Conservation (phyloP, 2,329 filamentous ascomycete species). For the Rhynchosporium agropyri region DNA sequence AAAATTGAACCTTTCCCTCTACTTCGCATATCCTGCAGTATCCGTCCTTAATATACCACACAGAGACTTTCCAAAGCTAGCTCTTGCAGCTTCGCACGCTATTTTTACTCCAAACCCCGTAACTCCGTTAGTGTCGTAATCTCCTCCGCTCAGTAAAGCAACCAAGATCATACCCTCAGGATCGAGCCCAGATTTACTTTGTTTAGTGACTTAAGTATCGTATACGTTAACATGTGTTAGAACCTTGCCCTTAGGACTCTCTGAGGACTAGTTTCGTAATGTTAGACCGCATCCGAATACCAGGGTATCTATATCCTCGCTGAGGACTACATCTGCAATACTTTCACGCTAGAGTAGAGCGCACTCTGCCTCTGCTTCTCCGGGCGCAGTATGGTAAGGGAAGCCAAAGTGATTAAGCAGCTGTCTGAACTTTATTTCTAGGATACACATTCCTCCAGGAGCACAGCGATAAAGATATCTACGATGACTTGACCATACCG, state of each 20-base stretch:
- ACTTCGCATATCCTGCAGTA: slow-evolving; percentile 60
- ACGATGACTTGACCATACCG: background rate
- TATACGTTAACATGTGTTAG: slow-evolving; percentile 89
- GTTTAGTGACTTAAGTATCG: slow-evolving; percentile 60
- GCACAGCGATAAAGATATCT: slow-evolving; percentile 38
- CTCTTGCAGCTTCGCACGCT: slow-evolving; percentile 85
- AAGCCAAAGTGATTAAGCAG: slow-evolving; percentile 86
- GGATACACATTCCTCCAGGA: slow-evolving; percentile 63
- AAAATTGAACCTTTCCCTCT: slow-evolving; percentile 71
- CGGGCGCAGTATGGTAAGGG: slow-evolving; percentile 80
- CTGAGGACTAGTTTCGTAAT: slow-evolving; percentile 80
- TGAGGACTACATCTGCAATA: slow-evolving; percentile 88
- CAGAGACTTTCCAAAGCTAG: slow-evolving; percentile 79
- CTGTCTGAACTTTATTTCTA: slow-evolving; percentile 77
- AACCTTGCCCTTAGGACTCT: slow-evolving; percentile 63
- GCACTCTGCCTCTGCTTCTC: slow-evolving; percentile 95
- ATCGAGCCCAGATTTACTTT: slow-evolving; percentile 61
- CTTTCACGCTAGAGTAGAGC: slow-evolving; percentile 82
- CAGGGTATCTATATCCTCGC: slow-evolving; percentile 93
- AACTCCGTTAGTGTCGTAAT: slow-evolving; percentile 91
- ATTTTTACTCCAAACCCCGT: slow-evolving; percentile 84
- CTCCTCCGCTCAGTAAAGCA: slow-evolving; percentile 91
- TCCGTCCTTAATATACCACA: slow-evolving; percentile 66
- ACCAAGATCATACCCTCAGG: slow-evolving; percentile 90
- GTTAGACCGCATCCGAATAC: slow-evolving; percentile 91